These are phyloP conservation scores for Sporothrix schenckii DNA, from an alignment of 2,329 filamentous ascomycete species.

Conservation along the genomic window DNA sequence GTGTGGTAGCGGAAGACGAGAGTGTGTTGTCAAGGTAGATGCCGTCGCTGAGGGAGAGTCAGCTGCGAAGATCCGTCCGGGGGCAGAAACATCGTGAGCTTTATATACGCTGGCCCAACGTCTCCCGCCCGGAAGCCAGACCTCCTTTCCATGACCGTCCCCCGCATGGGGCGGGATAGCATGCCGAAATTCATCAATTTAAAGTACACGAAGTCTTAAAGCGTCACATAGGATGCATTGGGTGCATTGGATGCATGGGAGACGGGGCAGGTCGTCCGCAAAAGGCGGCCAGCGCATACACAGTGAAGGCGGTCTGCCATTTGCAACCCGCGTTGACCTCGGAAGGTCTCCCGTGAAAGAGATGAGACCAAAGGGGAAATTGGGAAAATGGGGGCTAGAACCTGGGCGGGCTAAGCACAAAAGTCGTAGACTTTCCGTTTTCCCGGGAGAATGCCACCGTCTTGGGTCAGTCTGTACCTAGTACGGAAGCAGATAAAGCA, in stretches of 20 bases:
- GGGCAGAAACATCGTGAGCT: not conserved
- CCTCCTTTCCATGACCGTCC: not conserved
- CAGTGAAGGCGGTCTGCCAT: not conserved
- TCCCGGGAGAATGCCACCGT: slow-evolving; percentile 1
- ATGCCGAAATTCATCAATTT: not conserved
- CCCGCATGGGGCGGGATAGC: not conserved
- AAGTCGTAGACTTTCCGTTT: not conserved
- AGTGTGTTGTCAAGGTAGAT: too few relatives aligned
- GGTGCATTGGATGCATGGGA: not conserved
- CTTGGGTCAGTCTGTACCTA: too few relatives aligned
- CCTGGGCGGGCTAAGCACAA: not conserved
- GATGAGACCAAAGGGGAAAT: not conserved
- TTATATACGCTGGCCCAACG: slow-evolving; percentile 1
- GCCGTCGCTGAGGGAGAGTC: not conserved
- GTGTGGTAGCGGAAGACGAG: too few relatives aligned
- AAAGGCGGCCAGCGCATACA: not conserved
- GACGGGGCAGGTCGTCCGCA: slow-evolving; percentile 7
- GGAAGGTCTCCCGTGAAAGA: slow-evolving; percentile 16
- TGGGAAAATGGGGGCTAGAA: not conserved
- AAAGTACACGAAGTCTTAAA: not conserved
- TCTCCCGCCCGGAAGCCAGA: not conserved
- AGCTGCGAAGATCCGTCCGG: not conserved
- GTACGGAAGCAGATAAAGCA: not conserved
- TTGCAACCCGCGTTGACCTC: not conserved
- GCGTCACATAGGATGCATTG: not conserved